Conservation (phyloP, 1,284 basidiomycete species). For the Cutaneotrichosporon dermatis region DNA sequence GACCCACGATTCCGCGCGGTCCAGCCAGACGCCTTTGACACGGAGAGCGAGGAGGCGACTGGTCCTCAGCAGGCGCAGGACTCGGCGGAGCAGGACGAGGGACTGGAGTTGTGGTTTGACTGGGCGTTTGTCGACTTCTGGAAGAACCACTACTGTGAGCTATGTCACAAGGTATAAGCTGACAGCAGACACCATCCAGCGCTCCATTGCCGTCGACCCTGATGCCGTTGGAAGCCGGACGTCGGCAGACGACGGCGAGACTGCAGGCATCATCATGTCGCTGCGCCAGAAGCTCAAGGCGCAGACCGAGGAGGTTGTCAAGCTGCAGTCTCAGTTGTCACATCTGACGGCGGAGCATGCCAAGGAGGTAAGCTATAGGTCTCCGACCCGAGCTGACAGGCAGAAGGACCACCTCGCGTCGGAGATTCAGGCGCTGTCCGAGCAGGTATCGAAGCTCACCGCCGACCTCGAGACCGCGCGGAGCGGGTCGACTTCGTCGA, state of each 20-base stretch:
- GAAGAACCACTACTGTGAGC: conserved; percentile 93
- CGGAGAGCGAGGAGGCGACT: conserved; percentile 28
- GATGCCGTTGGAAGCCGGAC: conserved; percentile 46
- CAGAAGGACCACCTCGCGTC: conserved; percentile 51
- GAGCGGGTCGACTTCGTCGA: conserved; percentile 16
- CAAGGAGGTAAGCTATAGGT: conserved; percentile 52
- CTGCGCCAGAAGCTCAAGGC: conserved; percentile 72
- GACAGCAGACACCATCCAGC: conserved; percentile 53
- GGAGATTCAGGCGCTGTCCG: conserved; percentile 41
- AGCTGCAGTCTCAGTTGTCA: conserved; percentile 44
- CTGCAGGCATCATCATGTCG: conserved; percentile 70
- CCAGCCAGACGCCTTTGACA: conserved; percentile 66
- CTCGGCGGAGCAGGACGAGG: conserved; percentile 53
- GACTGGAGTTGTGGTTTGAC: conserved; percentile 94
- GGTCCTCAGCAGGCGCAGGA: conserved; percentile 36
- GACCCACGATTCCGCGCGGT: conserved; percentile 87
- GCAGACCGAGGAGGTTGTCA: conserved; percentile 63
- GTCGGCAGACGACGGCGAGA: conserved; percentile 67
- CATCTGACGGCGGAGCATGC: conserved; percentile 41
- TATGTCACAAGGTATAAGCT: no score
- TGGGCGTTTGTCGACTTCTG: conserved; percentile 99
- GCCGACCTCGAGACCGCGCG: conserved; percentile 15
- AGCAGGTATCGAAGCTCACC: conserved; percentile 37
- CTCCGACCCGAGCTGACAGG: no score
- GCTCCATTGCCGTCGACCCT: conserved; percentile 54